Conservation (phyloP, 2,329 filamentous ascomycete genomes). For the Aureobasidium sp. region DNA sequence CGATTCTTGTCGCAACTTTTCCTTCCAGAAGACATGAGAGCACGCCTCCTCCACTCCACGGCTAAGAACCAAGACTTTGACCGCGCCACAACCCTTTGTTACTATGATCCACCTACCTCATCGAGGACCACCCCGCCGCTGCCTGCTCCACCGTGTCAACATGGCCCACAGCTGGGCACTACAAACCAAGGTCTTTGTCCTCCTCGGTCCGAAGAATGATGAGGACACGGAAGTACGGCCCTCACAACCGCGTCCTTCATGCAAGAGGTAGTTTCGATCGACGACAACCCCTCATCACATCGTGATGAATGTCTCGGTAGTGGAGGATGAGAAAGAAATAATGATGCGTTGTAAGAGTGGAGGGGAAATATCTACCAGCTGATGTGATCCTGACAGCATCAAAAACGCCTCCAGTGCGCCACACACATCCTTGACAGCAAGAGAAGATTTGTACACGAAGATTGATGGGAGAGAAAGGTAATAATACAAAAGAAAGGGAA, state of each 20-base stretch:
- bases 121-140: not conserved
- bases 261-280: not conserved
- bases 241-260: not conserved
- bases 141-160: not conserved
- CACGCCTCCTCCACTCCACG: not conserved
- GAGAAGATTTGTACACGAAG: not conserved
- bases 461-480: not conserved
- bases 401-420: not conserved
- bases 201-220: not conserved
- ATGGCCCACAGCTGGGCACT: conserved; percentile 7
- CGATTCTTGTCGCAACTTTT: too few relatives aligned
- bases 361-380: not conserved
- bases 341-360: not conserved
- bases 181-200: not conserved
- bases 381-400: not conserved
- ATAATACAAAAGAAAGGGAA: conserved; percentile 12
- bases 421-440: not conserved
- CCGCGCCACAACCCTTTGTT: not conserved
- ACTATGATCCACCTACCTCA: not conserved
- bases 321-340: not conserved
- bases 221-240: not conserved
- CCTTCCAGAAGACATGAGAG: not conserved
- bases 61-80: not conserved
- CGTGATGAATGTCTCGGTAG: not conserved
- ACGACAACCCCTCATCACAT: not conserved